These are phyloP conservation scores for Magnolia officinalis DNA, from an alignment of 164 flowering plant species.

Conservation along the genomic window DNA sequence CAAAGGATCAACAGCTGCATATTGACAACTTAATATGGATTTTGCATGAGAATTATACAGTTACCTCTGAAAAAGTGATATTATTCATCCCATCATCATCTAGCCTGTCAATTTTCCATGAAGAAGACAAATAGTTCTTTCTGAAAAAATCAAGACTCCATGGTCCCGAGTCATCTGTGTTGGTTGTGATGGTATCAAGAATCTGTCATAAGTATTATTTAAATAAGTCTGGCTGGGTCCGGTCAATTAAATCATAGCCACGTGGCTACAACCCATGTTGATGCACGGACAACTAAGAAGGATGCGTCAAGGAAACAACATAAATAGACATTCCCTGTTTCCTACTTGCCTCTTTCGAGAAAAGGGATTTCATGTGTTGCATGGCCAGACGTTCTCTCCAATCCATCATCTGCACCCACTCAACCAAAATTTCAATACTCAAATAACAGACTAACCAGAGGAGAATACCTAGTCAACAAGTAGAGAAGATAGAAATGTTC, in stretches of 20 bases:
- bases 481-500: slow-evolving; percentile 5
- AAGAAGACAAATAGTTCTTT: slow-evolving; percentile 59
- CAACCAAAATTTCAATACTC: neutral
- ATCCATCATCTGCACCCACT: slow-evolving; percentile 46
- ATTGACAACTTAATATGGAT: neutral
- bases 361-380: slow-evolving; percentile 56
- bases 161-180: slow-evolving; percentile 65
- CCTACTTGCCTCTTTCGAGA: slow-evolving; percentile 71
- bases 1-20: slow-evolving; percentile 11
- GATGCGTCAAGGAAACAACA: slow-evolving; percentile 1
- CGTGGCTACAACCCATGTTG: neutral
- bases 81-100: slow-evolving; percentile 32
- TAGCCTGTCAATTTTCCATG: slow-evolving; percentile 66
- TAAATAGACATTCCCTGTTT: neutral
- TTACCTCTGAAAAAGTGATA: slow-evolving; percentile 39
- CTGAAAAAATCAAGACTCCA: slow-evolving; percentile 68
- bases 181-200: slow-evolving; percentile 54
- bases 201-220: neutral
- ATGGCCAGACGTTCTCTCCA: slow-evolving; percentile 76
- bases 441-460: neutral
- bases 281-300: neutral
- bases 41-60: too few relatives aligned
- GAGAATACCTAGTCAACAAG: neutral
- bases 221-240: neutral
- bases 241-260: neutral